A percentile compares a stretch with the other conserved stretches of the same genome.
phyloP scores from a whole-genome alignment of 495 filamentous ascomycete species.

The Podospora pseudopauciseta region DNA sequence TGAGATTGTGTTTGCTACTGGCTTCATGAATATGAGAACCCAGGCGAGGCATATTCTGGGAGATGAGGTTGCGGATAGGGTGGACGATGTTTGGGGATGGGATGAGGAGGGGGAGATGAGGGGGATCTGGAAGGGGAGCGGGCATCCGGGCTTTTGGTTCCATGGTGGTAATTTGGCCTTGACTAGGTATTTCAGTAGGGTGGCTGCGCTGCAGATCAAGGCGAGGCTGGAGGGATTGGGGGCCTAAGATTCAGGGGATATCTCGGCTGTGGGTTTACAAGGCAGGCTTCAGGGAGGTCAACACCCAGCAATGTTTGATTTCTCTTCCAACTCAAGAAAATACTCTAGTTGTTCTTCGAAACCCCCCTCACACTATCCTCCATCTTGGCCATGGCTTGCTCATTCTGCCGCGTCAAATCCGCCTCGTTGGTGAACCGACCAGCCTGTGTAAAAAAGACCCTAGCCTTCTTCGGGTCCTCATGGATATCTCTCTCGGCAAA shows the following conservation, averaged over 20 bases:
- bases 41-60: conserved; percentile 62
- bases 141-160: conserved; percentile 78
- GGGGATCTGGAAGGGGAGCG: conserved; percentile 66
- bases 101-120: conserved; percentile 72
- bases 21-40: conserved; percentile 76
- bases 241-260: neutral
- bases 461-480: conserved; percentile 33
- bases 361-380: conserved; percentile 8
- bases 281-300: neutral
- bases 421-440: conserved; percentile 35
- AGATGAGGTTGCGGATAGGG: conserved; percentile 60
- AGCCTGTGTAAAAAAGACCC: conserved; percentile 27
- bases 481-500: conserved; percentile 33
- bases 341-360: neutral
- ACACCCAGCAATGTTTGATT: neutral
- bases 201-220: conserved; percentile 76
- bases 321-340: neutral
- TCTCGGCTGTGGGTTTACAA: neutral
- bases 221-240: conserved; percentile 54
- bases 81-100: conserved; percentile 73
- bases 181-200: conserved; percentile 65
- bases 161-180: conserved; percentile 78
- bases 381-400: conserved; percentile 25
- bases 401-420: conserved; percentile 34
- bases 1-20: conserved; percentile 79